Percentiles rank a stretch among this genome's conserved stretches.
Evolutionary conservation across 352 stramenopile species (phyloP).

Genomic region (Pythium pyrilobum): DNA sequence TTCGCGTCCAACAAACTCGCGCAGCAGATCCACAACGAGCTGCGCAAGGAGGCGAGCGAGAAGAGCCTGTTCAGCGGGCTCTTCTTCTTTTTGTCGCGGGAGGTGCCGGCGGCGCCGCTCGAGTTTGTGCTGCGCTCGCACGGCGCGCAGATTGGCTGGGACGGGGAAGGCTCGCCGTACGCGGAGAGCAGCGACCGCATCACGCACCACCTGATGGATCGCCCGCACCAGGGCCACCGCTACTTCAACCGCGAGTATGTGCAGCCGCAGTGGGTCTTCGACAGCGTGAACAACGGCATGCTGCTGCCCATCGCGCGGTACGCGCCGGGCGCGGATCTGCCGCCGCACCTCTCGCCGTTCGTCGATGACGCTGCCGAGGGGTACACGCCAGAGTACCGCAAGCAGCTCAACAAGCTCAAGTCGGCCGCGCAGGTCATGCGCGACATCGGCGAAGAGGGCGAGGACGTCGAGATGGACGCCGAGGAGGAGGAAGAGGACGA

Average conservation of each 20-base stretch:
- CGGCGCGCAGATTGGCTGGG: slow-evolving; percentile 94
- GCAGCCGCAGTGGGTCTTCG: slow-evolving; percentile 99
- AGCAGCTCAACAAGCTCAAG: slow-evolving; percentile 82
- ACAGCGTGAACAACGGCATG: slow-evolving; percentile 96
- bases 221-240: slow-evolving; percentile 85
- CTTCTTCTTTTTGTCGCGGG: slow-evolving; percentile 91
- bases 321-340: slow-evolving; percentile 88
- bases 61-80: slow-evolving; percentile 80
- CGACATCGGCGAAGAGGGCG: slow-evolving; percentile 45
- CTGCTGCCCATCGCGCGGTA: slow-evolving; percentile 93
- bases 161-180: slow-evolving; percentile 91
- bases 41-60: slow-evolving; percentile 72
- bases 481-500: slow-evolving; percentile 50
- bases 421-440: slow-evolving; percentile 69
- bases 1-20: slow-evolving; percentile 80
- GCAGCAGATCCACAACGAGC: slow-evolving; percentile 70
- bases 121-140: slow-evolving; percentile 95
- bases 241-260: slow-evolving; percentile 95
- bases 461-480: slow-evolving; percentile 24
- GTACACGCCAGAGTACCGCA: slow-evolving; percentile 96
- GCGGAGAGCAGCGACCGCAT: slow-evolving; percentile 88
- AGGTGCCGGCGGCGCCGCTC: slow-evolving; percentile 92
- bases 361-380: slow-evolving; percentile 96
- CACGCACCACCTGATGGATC: slow-evolving; percentile 97
- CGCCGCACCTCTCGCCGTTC: slow-evolving; percentile 93